Percentiles rank a stretch among this genome's conserved stretches.
phyloP scores from a whole-genome alignment of 2,329 filamentous ascomycete species.

The Microsporum canis region DNA sequence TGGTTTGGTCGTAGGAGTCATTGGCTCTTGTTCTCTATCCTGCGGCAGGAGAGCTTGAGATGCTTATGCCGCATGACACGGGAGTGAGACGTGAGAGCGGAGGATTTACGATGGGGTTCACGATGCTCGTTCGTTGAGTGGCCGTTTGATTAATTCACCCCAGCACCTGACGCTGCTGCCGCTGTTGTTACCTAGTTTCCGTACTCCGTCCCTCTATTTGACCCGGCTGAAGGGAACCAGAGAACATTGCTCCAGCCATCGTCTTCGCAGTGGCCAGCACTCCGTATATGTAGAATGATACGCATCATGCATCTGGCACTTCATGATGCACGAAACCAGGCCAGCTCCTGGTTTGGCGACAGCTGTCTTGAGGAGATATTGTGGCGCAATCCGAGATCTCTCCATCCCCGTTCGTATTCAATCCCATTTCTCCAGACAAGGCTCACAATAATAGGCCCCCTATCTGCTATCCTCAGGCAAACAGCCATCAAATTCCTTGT shows the following conservation, averaged over 20 bases:
- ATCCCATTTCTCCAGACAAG: background rate
- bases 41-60: background rate
- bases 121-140: background rate
- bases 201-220: background rate
- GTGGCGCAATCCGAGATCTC: background rate
- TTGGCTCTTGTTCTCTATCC: background rate
- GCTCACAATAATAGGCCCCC: background rate
- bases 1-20: background rate
- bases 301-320: conserved; percentile 1
- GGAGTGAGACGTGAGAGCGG: background rate
- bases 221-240: background rate
- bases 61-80: conserved; percentile 1
- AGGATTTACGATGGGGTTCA: background rate
- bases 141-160: background rate
- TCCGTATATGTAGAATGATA: background rate
- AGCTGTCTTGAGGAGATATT: background rate
- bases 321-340: background rate
- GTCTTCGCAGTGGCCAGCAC: background rate
- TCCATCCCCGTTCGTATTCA: background rate
- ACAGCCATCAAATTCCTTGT: background rate
- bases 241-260: background rate
- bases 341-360: background rate
- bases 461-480: background rate
- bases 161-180: too few species aligned
- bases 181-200: background rate